Evolutionary conservation across 495 filamentous ascomycete genomes (phyloP).

Genomic region (Neurospora discreta): DNA sequence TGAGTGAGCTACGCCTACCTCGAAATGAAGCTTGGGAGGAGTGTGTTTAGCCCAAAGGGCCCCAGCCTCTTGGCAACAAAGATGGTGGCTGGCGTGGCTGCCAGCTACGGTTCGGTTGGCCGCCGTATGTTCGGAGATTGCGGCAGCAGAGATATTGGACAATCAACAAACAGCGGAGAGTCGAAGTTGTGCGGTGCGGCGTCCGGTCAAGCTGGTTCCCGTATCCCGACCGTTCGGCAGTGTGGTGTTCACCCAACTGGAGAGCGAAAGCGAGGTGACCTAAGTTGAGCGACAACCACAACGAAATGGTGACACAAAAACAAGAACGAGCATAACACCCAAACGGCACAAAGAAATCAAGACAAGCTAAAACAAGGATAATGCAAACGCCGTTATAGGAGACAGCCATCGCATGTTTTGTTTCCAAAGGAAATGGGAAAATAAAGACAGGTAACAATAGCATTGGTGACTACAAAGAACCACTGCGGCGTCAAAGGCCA

Average conservation of each 20-base stretch:
- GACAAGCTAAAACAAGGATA: neutral
- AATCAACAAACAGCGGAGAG: neutral
- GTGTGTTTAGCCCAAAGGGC: neutral
- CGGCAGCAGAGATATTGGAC: neutral
- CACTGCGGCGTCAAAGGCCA: neutral
- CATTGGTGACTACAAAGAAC: neutral
- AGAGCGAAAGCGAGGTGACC: neutral
- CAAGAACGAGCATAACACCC: neutral
- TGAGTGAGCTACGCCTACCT: neutral
- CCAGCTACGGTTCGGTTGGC: neutral
- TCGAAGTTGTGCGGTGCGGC: neutral
- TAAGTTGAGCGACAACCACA: neutral
- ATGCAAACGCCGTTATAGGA: neutral
- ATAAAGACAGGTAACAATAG: neutral
- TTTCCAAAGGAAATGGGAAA: neutral
- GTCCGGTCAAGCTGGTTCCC: neutral
- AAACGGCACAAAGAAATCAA: neutral
- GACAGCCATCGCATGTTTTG: neutral
- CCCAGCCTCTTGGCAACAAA: neutral
- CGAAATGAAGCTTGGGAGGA: neutral
- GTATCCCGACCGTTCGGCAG: neutral
- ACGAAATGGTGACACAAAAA: neutral
- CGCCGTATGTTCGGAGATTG: neutral
- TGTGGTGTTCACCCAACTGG: neutral
- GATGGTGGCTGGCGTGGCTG: neutral